These are phyloP conservation scores for Triticum turgidum DNA, from an alignment of 176 grass and related monocot species.

Conservation along the genomic window DNA sequence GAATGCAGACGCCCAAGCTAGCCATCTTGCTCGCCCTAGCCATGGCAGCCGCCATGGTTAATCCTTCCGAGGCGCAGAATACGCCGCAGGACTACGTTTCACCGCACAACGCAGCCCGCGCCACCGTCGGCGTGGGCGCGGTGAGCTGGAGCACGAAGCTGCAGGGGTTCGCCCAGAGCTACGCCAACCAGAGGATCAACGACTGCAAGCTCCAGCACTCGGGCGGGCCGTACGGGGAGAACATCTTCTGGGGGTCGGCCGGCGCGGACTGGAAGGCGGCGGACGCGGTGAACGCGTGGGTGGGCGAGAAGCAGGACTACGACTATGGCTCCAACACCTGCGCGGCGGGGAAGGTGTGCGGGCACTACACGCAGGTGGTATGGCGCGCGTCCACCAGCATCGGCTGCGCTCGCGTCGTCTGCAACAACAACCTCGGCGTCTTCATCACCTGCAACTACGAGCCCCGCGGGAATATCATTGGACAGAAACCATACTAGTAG, in stretches of 20 bases:
- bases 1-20: neutral
- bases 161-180: constrained; percentile 27
- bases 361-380: constrained; percentile 26
- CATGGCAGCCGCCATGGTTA: neutral
- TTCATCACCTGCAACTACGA: neutral
- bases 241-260: constrained; percentile 28
- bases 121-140: constrained; percentile 10
- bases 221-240: constrained; percentile 37
- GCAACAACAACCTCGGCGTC: neutral
- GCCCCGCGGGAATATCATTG: neutral
- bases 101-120: constrained; percentile 29
- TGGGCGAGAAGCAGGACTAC: constrained; percentile 36
- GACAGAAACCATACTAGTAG: neutral
- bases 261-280: neutral
- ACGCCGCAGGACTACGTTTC: neutral
- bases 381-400: neutral
- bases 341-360: neutral
- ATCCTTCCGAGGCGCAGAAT: neutral
- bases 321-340: constrained; percentile 35
- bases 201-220: constrained; percentile 43
- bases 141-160: constrained; percentile 33
- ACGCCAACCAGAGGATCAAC: constrained; percentile 17
- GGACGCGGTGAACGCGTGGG: constrained; percentile 36
- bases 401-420: neutral
- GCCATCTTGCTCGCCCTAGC: neutral